A percentile compares a stretch with the other conserved stretches of the same genome.
Conservation (phyloP, 2,329 filamentous ascomycete species). For the Talaromyces albobiverticillius region DNA sequence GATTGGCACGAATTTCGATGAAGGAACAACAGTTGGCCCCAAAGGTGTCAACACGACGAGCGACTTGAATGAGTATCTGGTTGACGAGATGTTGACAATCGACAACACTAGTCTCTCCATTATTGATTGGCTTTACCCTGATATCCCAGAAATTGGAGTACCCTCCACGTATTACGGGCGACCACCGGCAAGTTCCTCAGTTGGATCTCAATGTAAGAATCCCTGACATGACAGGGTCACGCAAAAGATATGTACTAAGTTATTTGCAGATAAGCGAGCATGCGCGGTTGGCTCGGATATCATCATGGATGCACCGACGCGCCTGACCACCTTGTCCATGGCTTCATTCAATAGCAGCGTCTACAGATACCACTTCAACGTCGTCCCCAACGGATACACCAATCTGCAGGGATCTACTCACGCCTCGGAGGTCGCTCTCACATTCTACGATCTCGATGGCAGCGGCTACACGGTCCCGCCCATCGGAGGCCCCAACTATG, state of each 20-base stretch:
- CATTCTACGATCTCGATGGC: neutral
- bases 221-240: too few relatives aligned
- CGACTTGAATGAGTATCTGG: neutral
- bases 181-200: too few relatives aligned
- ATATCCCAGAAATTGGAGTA: neutral
- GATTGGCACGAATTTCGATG: neutral
- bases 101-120: neutral
- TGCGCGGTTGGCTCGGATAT: neutral
- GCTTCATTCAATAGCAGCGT: neutral
- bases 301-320: neutral
- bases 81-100: neutral
- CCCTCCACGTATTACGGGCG: neutral
- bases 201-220: too few relatives aligned
- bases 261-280: neutral
- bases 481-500: neutral
- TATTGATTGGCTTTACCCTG: neutral
- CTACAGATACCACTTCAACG: neutral
- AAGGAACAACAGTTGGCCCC: neutral
- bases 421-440: neutral
- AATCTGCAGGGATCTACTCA: neutral
- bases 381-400: neutral
- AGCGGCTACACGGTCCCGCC: neutral
- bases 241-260: too few relatives aligned
- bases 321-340: neutral
- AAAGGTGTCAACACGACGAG: neutral